phyloP scores from a whole-genome alignment of 495 filamentous ascomycete genomes.

The Lineolata rhizophorae region DNA sequence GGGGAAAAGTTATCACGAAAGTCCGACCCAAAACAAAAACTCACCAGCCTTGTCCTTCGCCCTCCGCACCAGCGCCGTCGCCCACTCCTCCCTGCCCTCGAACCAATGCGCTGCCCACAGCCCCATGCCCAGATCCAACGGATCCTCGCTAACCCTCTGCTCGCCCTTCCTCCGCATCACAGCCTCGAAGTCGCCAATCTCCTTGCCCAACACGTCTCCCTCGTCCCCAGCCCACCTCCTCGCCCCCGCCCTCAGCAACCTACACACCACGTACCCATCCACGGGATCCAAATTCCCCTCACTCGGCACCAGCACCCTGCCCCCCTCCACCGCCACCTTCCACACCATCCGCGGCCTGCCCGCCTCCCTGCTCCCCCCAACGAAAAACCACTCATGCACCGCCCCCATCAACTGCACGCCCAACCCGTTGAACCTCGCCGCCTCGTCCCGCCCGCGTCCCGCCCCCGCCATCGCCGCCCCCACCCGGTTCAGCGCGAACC shows the following conservation, averaged over 20 bases:
- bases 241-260: constrained; percentile 27
- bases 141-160: constrained; percentile 28
- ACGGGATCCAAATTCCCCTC: constrained; percentile 42
- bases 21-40: no score
- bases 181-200: constrained; percentile 35
- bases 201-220: constrained; percentile 20
- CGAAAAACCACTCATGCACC: constrained; percentile 35
- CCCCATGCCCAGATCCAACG: constrained; percentile 42
- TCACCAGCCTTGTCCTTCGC: constrained; percentile 24
- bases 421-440: constrained; percentile 24
- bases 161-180: constrained; percentile 29
- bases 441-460: no score
- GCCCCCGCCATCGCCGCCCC: constrained; percentile 28
- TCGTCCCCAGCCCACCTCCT: constrained; percentile 7
- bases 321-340: constrained; percentile 37
- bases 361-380: constrained; percentile 14
- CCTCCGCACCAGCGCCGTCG: constrained; percentile 18
- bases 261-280: constrained; percentile 35
- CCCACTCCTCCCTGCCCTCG: constrained; percentile 30
- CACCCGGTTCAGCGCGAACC: constrained; percentile 45
- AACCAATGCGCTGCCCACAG: constrained; percentile 42
- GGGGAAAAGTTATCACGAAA: no score
- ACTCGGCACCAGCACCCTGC: constrained; percentile 24
- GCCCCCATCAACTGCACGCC: constrained; percentile 35
- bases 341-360: constrained; percentile 30